A percentile compares a stretch with the other conserved stretches of the same genome.
These are phyloP conservation scores for Camillea tinctor DNA, from an alignment of 2,329 filamentous ascomycete genomes.

Conservation along the genomic window DNA sequence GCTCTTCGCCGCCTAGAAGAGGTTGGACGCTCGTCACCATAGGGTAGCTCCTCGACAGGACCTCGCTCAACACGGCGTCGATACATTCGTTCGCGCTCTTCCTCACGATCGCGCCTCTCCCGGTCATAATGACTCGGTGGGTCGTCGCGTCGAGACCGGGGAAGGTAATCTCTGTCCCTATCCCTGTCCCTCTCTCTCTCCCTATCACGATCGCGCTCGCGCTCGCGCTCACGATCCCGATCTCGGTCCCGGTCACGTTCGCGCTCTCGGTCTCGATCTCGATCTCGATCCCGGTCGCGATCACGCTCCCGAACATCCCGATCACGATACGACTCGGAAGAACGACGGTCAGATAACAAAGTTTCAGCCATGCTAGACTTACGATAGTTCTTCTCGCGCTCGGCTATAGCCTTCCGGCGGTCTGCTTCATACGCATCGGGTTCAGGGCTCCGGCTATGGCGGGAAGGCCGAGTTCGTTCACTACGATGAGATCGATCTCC, in stretches of 20 bases:
- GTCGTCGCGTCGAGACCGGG: conserved; percentile 59
- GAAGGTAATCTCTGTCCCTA: conserved; percentile 49
- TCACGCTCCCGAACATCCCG: conserved; percentile 42
- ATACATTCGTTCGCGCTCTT: conserved; percentile 85
- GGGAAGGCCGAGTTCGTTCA: conserved; percentile 50
- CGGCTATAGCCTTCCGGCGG: conserved; percentile 86
- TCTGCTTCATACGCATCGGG: conserved; percentile 94
- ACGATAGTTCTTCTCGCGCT: conserved; percentile 90
- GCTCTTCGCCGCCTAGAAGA: conserved; percentile 71
- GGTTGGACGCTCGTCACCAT: conserved; percentile 72
- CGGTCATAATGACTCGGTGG: conserved; percentile 72
- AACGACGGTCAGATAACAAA: conserved; percentile 53
- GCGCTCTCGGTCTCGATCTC: conserved; percentile 44
- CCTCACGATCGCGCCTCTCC: conserved; percentile 83
- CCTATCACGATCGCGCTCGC: conserved; percentile 35
- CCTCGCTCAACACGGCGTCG: conserved; percentile 68
- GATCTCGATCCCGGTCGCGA: conserved; percentile 33
- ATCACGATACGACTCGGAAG: conserved; percentile 46
- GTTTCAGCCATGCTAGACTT: conserved; percentile 71
- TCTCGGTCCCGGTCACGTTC: conserved; percentile 40
- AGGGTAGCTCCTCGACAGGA: conserved; percentile 84
- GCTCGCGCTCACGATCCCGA: conserved; percentile 33
- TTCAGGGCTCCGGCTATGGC: conserved; percentile 85
- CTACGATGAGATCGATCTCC: conserved; percentile 64
- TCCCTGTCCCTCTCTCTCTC: conserved; percentile 47